Percentiles rank a stretch among this genome's conserved stretches.
phyloP scores from a whole-genome alignment of 2,329 filamentous ascomycete genomes.

The Curvularia spicifera region DNA sequence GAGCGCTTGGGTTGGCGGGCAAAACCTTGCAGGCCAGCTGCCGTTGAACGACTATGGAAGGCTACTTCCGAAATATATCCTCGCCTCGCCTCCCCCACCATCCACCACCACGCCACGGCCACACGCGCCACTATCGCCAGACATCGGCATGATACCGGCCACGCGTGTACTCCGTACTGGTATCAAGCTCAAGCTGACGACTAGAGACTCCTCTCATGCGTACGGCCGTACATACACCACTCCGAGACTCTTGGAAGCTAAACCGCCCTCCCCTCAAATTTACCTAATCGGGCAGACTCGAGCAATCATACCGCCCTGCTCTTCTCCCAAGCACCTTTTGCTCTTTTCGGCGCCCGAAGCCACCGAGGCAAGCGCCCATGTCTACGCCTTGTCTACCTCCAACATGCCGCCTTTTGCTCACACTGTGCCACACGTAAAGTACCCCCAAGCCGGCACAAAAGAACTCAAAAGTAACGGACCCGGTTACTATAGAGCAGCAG shows the following conservation, averaged over 20 bases:
- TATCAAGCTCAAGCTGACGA: too few species aligned
- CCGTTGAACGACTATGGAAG: not conserved
- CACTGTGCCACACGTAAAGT: not conserved
- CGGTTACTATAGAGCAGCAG: not conserved
- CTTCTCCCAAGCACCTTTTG: not conserved
- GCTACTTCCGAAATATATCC: not conserved
- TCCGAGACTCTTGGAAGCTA: not conserved
- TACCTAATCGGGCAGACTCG: constrained; percentile 10
- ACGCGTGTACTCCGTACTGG: not conserved
- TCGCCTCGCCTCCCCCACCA: not conserved
- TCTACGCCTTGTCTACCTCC: not conserved
- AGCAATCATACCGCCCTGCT: not conserved
- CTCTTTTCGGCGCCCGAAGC: not conserved
- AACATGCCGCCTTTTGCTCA: not conserved
- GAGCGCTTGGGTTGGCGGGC: not conserved
- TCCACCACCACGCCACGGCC: not conserved
- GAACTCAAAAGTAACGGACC: not conserved
- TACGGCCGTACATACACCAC: not conserved
- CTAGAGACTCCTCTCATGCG: too few species aligned
- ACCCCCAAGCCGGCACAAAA: not conserved
- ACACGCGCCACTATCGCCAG: constrained; percentile 1
- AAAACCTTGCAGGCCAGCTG: too few species aligned
- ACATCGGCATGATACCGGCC: constrained; percentile 5
- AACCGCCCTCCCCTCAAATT: constrained; percentile 2
- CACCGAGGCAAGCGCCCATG: not conserved